Evolutionary conservation across 768 basidiomycete species (phyloP), one percentile per base, ranked within the genome.

Genomic region (Stropharia rugosoannulata): DNA sequence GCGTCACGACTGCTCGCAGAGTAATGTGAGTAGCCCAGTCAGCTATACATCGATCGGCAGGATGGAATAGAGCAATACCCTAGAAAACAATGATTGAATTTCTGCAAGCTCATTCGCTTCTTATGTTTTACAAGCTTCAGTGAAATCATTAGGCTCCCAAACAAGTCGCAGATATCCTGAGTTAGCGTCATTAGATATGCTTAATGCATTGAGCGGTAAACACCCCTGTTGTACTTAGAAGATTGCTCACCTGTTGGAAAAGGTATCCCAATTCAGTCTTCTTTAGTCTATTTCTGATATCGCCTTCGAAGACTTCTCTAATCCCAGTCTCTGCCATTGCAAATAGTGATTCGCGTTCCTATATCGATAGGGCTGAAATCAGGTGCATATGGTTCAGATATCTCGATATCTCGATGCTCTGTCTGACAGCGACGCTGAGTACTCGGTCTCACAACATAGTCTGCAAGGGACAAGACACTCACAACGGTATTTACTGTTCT

Each of bases 161-260:
- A 55, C n/a, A 55, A 45, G 45, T 59, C 58, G 54, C 58, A 51
- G 18, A 35, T 43, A 27, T 59, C 58, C 58, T 59, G 19, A 41
- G 43, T 10, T 11, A 16, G 2, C 18, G 11, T 35, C 19, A 29
- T n/a, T 16, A 29, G 11, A 22, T 42, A 15, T 12, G 10, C 32
- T 16, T 22, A 42, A 36, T 18, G 12, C 38, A 43, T 22, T 7
- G 11, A 15, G 3, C 16, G 3, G 15, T 37, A 12, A 39, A 39
- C 37, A 50, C 4, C 2, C 22, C n/a, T 13, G 39, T 16, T 40
- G 18, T 10, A 19, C 16, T 19, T 12, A n/a, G 15, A 22, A 22
- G 1, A 22, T 4, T 22, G 45, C 12, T 16, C 29, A 54, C 57
- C 51, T 53, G 42, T n/a, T 43, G 39, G 29, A 49, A 58, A 1